Percentiles rank a stretch among this genome's conserved stretches.
phyloP scores from a whole-genome alignment of 129 eudicot genomes.

The Solidago caesia region DNA sequence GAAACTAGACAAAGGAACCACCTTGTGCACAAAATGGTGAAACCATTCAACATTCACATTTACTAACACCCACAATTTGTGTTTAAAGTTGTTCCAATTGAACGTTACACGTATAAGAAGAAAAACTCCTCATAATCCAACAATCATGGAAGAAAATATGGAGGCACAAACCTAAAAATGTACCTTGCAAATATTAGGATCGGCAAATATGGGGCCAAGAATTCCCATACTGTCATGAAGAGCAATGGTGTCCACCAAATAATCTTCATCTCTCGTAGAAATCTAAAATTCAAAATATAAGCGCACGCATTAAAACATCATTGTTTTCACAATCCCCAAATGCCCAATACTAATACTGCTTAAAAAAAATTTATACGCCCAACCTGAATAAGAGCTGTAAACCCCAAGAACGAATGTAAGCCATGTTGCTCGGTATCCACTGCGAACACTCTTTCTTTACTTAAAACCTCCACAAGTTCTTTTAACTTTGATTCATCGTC shows the following conservation, averaged over 20 bases:
- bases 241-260: slow-evolving; percentile 77
- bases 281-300: slow-evolving; percentile 46
- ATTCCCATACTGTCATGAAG: slow-evolving; percentile 74
- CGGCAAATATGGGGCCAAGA: slow-evolving; percentile 72
- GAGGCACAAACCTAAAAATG: slow-evolving; percentile 8
- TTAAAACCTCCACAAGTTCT: slow-evolving; percentile 65
- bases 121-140: slow-evolving; percentile 9
- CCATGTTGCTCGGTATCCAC: slow-evolving; percentile 97
- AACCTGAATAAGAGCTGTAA: slow-evolving; percentile 91
- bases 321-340: not conserved
- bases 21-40: slow-evolving; percentile 4
- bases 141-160: slow-evolving; percentile 10
- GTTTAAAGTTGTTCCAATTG: not conserved
- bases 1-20: not conserved
- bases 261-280: slow-evolving; percentile 70
- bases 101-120: not conserved
- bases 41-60: slow-evolving; percentile 14
- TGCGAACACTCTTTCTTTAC: slow-evolving; percentile 63
- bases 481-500: slow-evolving; percentile 59
- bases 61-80: slow-evolving; percentile 5
- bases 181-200: slow-evolving; percentile 86
- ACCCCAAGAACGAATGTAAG: slow-evolving; percentile 79
- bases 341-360: not conserved
- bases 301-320: slow-evolving; percentile 3
- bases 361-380: not conserved